Base-by-base conservation (phyloP, 2,329 filamentous ascomycete species). In the Gremmenia infestans region DNA sequence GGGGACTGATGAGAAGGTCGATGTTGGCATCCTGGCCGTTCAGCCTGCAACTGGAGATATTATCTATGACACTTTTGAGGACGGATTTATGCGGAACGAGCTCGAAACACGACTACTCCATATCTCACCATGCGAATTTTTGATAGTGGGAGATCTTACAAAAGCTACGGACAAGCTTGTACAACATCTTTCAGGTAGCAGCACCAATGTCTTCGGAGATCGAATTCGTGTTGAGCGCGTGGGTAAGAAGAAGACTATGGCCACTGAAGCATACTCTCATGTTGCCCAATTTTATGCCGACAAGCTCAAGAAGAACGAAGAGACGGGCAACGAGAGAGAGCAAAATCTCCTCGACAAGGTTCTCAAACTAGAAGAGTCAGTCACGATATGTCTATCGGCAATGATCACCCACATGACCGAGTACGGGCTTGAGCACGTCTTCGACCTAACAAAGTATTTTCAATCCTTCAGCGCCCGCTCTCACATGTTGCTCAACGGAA, bases 31-130 rank as follows among this genome's bases (percentile, higher is more conserved):
- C 56, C 79, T 99, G 22, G 94, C 94, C 25, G 94, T 99, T 4
- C 94, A 99, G 67, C 94, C 94, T 8, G 89, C 91, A 1, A 99
- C 94, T 0, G 94, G 94, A 54, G 93, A 97, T 70, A 91, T 99
- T 65, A 88, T 97, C 54, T 95, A 97, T 66, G 94, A 99, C 68
- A 86, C 87, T 57, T 99, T 99, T 65, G 91, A 97, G 65, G 94
- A 99, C 67, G 91, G 93, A 2, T 97, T 97, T 73, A 96, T 99
- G 93, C 81, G 94, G 49, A 91, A 87, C 66, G 94, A 99, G 70
- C 88, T 99, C 36, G 94, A 99, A 74, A 99, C 94, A 0, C 79
- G 94, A n/a, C 76, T 99, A 25, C 76, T 99, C 32, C 94, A 99
- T 70, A 96, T 99, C 62, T 91, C 93, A 0, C 94, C 94, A 0